Percentiles rank a stretch among this genome's conserved stretches.
Evolutionary conservation across 495 filamentous ascomycete species (phyloP).

Genomic region (Hypoxylon lenormandii): DNA sequence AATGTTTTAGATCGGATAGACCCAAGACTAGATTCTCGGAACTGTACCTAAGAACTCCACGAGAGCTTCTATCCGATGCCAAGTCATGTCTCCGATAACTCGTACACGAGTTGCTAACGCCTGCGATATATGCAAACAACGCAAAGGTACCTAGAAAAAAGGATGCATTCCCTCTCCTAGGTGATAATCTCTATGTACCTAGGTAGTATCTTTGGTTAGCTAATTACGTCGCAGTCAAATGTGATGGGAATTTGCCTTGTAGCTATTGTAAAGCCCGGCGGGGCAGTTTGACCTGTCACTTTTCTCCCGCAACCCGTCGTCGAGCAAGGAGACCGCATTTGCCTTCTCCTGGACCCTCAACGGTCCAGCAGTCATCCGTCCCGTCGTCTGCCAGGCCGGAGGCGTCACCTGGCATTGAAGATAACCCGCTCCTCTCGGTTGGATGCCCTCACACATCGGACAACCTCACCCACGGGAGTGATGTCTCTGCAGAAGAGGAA

Average conservation of each 20-base stretch:
- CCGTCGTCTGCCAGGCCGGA: constrained; percentile 25
- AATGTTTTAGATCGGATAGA: neutral
- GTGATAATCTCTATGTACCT: neutral
- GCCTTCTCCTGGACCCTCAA: constrained; percentile 20
- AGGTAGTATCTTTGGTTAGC: neutral
- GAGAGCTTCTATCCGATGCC: neutral
- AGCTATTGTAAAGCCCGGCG: constrained; percentile 37
- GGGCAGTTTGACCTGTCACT: constrained; percentile 24
- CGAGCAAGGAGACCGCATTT: constrained; percentile 26
- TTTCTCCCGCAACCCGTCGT: constrained; percentile 35
- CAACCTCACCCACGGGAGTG: constrained; percentile 27
- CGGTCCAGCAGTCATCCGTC: constrained; percentile 27
- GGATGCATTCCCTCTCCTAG: neutral
- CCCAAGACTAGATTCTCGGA: neutral
- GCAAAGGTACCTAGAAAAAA: constrained; percentile 46
- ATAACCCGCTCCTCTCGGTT: constrained; percentile 1
- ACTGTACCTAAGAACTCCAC: neutral
- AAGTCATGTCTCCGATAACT: constrained; percentile 33
- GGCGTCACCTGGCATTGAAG: constrained; percentile 14
- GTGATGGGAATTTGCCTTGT: constrained; percentile 42
- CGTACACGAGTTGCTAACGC: constrained; percentile 58
- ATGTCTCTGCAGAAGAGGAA: constrained; percentile 54
- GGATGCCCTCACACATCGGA: constrained; percentile 2
- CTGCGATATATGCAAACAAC: constrained; percentile 61
- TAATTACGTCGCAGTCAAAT: constrained; percentile 28